Conservation (phyloP, 176 grass and related monocot species). For the Echinochloa phyllopogon region DNA sequence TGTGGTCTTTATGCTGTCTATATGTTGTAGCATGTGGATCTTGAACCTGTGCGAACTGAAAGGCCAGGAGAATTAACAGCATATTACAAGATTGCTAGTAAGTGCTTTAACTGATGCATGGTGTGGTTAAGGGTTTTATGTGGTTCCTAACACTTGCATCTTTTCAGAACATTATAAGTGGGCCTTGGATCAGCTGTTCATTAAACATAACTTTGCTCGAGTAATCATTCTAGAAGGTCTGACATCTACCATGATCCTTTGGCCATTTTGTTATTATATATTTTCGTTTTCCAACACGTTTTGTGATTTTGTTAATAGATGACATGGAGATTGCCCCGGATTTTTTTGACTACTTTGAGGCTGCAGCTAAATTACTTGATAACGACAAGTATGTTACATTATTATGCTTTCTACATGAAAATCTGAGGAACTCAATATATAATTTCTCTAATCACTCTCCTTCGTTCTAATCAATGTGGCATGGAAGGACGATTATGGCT, state of each 20-base stretch:
- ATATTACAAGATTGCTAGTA: constrained; percentile 99
- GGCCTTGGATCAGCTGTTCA: constrained; percentile 93
- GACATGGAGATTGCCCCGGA: constrained; percentile 97
- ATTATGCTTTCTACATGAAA: constrained; percentile 31
- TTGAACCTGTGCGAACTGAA: constrained; percentile 89
- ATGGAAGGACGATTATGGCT: constrained; percentile 89
- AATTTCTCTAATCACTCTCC: constrained; percentile 30
- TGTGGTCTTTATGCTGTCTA: constrained; percentile 22
- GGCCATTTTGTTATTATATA: constrained; percentile 30
- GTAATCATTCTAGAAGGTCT: constrained; percentile 98
- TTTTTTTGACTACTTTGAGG: constrained; percentile 96
- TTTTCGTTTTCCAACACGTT: constrained; percentile 22
- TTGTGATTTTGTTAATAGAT: constrained; percentile 69
- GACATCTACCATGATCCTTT: constrained; percentile 36
- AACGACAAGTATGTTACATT: constrained; percentile 74
- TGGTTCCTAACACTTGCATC: constrained; percentile 43
- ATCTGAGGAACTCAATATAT: constrained; percentile 12
- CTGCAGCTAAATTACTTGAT: constrained; percentile 85
- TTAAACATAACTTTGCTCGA: constrained; percentile 77
- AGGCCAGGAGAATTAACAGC: constrained; percentile 87
- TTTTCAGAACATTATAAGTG: constrained; percentile 94
- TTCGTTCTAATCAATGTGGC: constrained; percentile 25
- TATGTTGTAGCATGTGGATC: constrained; percentile 82
- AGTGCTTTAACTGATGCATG: constrained; percentile 36
- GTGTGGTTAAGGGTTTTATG: constrained; percentile 29